These are phyloP conservation scores for Penicillium angulare DNA, from an alignment of 495 filamentous ascomycete species.

Conservation along the genomic window DNA sequence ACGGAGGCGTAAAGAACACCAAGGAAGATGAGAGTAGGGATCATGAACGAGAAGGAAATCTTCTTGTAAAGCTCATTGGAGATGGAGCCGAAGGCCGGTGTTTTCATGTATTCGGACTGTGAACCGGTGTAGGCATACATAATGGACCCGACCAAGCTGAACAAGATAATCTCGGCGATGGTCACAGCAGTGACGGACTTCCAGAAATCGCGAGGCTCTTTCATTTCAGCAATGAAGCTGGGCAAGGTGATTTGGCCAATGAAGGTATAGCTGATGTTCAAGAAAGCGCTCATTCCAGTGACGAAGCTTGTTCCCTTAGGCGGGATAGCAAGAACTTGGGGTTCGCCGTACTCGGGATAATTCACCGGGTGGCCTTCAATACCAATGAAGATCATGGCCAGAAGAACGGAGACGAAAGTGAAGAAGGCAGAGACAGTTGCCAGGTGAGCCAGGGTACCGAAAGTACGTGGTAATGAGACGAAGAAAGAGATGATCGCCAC, in stretches of 20 bases:
- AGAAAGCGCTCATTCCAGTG: conserved; percentile 72
- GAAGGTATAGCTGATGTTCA: conserved; percentile 91
- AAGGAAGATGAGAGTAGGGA: conserved; percentile 85
- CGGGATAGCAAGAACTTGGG: conserved; percentile 63
- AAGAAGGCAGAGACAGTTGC: conserved; percentile 75
- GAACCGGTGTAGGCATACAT: conserved; percentile 75
- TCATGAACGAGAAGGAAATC: conserved; percentile 86
- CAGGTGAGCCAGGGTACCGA: conserved; percentile 70
- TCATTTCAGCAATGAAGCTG: conserved; percentile 92
- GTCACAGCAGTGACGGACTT: conserved; percentile 87
- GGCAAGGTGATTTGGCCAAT: conserved; percentile 91
- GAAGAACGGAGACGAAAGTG: conserved; percentile 80
- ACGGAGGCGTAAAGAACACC: conserved; percentile 87
- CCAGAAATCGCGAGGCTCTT: conserved; percentile 79
- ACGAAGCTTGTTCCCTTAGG: conserved; percentile 74
- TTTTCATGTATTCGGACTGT: conserved; percentile 70
- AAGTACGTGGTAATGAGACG: conserved; percentile 79
- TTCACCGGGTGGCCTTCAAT: conserved; percentile 66
- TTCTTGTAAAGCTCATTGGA: conserved; percentile 72
- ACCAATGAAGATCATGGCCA: conserved; percentile 75
- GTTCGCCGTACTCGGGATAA: conserved; percentile 56
- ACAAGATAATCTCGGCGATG: conserved; percentile 78
- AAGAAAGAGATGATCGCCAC: conserved; percentile 68
- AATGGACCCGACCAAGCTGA: conserved; percentile 70
- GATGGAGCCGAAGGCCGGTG: conserved; percentile 80